These are phyloP conservation scores for Pyricularia grisea DNA, from an alignment of 2,329 filamentous ascomycete genomes.

Conservation along the genomic window DNA sequence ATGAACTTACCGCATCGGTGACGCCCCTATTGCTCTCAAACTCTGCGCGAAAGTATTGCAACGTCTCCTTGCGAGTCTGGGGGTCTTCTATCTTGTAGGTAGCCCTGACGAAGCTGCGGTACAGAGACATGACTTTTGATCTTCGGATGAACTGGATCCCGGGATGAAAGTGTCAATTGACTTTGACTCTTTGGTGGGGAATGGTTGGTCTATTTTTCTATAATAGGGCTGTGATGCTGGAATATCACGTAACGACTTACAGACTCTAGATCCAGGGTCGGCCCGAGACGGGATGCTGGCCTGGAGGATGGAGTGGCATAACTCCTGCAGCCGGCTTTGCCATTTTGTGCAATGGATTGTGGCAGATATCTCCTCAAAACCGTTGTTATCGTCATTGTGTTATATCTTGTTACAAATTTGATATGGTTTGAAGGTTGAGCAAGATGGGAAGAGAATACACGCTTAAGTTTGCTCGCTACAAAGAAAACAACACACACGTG, in stretches of 20 bases:
- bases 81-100: slow-evolving; percentile 41
- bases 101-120: slow-evolving; percentile 47
- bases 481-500: background rate
- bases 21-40: slow-evolving; percentile 50
- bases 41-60: slow-evolving; percentile 47
- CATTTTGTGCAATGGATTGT: background rate
- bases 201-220: background rate
- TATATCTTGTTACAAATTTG: background rate
- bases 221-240: background rate
- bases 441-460: background rate
- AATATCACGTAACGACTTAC: slow-evolving; percentile 25
- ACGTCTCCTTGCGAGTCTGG: slow-evolving; percentile 43
- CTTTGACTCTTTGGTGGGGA: background rate
- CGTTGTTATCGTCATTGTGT: background rate
- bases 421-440: background rate
- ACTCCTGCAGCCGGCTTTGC: background rate
- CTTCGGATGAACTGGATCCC: slow-evolving; percentile 47
- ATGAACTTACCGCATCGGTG: slow-evolving; percentile 41
- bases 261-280: slow-evolving; percentile 47
- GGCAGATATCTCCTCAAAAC: background rate
- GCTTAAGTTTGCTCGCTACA: background rate
- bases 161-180: background rate
- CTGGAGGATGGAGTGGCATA: slow-evolving; percentile 1
- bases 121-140: slow-evolving; percentile 43
- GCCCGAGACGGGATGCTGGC: slow-evolving; percentile 23